Evolutionary conservation across 1,139 yeast genomes (phyloP).

Genomic region (Blastobotrys raffinosifermentans): DNA sequence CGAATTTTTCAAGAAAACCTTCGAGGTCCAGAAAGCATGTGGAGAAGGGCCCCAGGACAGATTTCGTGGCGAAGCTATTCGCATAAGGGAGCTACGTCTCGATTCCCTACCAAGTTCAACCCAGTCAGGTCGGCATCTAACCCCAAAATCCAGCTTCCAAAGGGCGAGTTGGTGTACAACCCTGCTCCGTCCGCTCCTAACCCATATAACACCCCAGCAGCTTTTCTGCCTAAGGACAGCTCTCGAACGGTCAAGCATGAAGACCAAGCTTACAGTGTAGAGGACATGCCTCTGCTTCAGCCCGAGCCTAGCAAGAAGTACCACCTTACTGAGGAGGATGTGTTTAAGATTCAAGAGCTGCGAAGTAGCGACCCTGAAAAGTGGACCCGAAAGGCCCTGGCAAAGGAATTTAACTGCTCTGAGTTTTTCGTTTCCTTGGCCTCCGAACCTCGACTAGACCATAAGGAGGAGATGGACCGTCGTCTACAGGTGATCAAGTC

Average conservation of each 20-base stretch:
- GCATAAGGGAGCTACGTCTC: too few relatives aligned
- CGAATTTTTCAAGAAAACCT: not conserved
- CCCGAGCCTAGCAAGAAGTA: conserved; percentile 46
- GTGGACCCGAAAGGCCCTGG: conserved; percentile 66
- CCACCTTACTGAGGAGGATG: conserved; percentile 55
- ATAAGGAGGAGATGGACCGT: conserved; percentile 40
- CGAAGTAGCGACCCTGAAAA: conserved; percentile 56
- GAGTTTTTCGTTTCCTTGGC: conserved; percentile 50
- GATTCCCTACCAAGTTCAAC: conserved; percentile 38
- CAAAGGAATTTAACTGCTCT: conserved; percentile 55
- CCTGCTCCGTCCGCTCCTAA: conserved; percentile 45
- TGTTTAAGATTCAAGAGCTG: conserved; percentile 54
- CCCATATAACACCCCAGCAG: conserved; percentile 62
- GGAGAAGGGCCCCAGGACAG: too few relatives aligned
- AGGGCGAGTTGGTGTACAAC: conserved; percentile 34
- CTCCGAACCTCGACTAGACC: conserved; percentile 39
- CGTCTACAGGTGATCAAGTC: conserved; percentile 40
- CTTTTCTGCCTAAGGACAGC: conserved; percentile 62
- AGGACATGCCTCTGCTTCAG: conserved; percentile 32
- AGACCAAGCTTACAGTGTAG: conserved; percentile 20
- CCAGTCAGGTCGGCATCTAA: conserved; percentile 39
- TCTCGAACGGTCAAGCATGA: conserved; percentile 43
- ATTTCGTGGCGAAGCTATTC: too few relatives aligned
- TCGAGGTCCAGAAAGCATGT: not conserved
- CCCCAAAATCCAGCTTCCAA: conserved; percentile 34